Evolutionary conservation across 2,329 filamentous ascomycete species (phyloP).

Genomic region (Alternaria sp.): DNA sequence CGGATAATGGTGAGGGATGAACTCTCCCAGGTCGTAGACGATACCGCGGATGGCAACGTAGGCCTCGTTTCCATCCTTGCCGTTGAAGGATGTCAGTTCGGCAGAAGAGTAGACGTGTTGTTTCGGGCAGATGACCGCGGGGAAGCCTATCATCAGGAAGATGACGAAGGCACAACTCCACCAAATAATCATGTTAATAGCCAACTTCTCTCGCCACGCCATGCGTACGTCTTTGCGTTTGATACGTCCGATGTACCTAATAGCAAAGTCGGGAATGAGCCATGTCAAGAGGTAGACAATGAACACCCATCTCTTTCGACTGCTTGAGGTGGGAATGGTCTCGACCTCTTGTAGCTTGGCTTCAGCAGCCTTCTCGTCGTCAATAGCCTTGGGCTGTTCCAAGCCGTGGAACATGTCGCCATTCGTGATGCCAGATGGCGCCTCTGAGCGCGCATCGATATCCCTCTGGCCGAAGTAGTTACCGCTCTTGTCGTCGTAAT

Average conservation of each 20-base stretch:
- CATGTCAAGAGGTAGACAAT: slow-evolving; percentile 84
- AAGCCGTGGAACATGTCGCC: slow-evolving; percentile 98
- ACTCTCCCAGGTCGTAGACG: slow-evolving; percentile 82
- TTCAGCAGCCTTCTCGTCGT: slow-evolving; percentile 92
- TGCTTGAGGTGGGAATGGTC: slow-evolving; percentile 75
- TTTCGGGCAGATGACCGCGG: slow-evolving; percentile 84
- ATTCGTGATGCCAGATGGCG: slow-evolving; percentile 88
- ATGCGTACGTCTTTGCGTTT: slow-evolving; percentile 88
- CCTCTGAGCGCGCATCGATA: slow-evolving; percentile 85
- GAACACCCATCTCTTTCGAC: slow-evolving; percentile 89
- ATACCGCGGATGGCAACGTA: slow-evolving; percentile 86
- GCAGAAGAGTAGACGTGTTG: slow-evolving; percentile 84
- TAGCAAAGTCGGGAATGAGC: slow-evolving; percentile 83
- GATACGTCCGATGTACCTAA: slow-evolving; percentile 81
- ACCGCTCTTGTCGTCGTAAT: slow-evolving; percentile 76
- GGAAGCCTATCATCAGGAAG: slow-evolving; percentile 92
- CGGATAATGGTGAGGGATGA: slow-evolving; percentile 80
- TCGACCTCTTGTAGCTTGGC: slow-evolving; percentile 91
- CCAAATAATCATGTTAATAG: slow-evolving; percentile 99
- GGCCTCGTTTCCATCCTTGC: slow-evolving; percentile 68
- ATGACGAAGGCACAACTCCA: slow-evolving; percentile 75
- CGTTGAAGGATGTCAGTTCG: slow-evolving; percentile 77
- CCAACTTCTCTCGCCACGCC: slow-evolving; percentile 96
- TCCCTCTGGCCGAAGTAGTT: slow-evolving; percentile 85
- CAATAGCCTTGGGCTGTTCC: slow-evolving; percentile 91